phyloP scores from a whole-genome alignment of 1,284 basidiomycete genomes.

The Ceratorhiza oryzae-sativae region DNA sequence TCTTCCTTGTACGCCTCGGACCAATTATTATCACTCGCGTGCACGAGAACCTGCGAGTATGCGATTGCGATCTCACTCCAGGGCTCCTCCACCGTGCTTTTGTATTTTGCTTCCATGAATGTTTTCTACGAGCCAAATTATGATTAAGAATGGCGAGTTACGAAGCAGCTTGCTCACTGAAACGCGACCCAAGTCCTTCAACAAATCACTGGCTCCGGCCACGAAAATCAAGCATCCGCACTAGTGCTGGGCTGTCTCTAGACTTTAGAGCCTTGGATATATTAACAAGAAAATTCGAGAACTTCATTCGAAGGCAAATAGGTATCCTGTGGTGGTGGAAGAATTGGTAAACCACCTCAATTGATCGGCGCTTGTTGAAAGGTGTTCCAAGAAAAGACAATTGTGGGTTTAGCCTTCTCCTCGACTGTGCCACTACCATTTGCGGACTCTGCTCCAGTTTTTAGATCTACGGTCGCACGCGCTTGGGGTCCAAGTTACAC shows the following conservation, averaged over 20 bases:
- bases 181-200: constrained; percentile 44
- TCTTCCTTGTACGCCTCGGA: constrained; percentile 80
- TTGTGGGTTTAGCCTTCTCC: constrained; percentile 10
- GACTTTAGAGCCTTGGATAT: constrained; percentile 65
- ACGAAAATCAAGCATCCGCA: constrained; percentile 66
- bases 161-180: constrained; percentile 39
- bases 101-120: constrained; percentile 58
- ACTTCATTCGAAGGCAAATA: constrained; percentile 55
- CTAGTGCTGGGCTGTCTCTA: constrained; percentile 72
- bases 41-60: constrained; percentile 73
- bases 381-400: constrained; percentile 12
- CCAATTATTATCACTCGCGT: constrained; percentile 68
- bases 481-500: not conserved
- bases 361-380: constrained; percentile 32
- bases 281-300: constrained; percentile 66
- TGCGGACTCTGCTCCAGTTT: constrained; percentile 1
- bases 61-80: constrained; percentile 85
- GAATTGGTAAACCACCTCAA: constrained; percentile 25
- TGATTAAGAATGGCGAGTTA: not conserved
- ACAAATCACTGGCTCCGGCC: constrained; percentile 40
- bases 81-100: constrained; percentile 68
- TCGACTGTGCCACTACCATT: constrained; percentile 21
- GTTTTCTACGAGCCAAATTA: not conserved
- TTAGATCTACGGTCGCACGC: not conserved
- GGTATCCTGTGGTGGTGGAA: not conserved